phyloP scores from a whole-genome alignment of 192 early-diverging fungal species.

The Entomortierella parvispora region DNA sequence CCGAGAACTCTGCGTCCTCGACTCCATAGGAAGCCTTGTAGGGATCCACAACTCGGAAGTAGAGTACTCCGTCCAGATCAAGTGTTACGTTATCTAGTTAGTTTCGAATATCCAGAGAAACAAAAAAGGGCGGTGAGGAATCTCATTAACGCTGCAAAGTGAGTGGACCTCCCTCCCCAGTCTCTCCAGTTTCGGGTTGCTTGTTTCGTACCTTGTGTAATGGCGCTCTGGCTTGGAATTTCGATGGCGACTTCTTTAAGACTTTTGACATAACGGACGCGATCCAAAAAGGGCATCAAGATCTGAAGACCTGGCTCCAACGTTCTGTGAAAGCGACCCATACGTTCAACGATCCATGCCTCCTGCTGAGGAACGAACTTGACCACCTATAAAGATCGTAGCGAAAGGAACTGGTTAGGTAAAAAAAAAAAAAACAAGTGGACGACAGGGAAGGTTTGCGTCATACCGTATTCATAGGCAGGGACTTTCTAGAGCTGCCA shows the following conservation, averaged over 20 bases:
- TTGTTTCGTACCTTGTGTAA: slow-evolving; percentile 78
- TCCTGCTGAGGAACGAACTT: slow-evolving; percentile 99
- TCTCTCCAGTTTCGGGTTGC: not conserved
- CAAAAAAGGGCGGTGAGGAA: too few species aligned
- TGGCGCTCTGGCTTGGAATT: slow-evolving; percentile 89
- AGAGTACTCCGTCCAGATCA: slow-evolving; percentile 95
- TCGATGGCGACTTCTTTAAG: slow-evolving; percentile 96
- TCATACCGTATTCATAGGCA: slow-evolving; percentile 63
- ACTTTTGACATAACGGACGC: slow-evolving; percentile 91
- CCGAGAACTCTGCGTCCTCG: slow-evolving; percentile 93
- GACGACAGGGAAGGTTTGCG: not conserved
- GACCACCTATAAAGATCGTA: slow-evolving; percentile 63
- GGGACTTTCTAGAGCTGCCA: slow-evolving; percentile 33
- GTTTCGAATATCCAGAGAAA: too few species aligned
- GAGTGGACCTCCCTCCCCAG: not conserved
- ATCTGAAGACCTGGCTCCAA: slow-evolving; percentile 93
- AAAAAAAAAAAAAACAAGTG: not conserved
- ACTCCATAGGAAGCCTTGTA: slow-evolving; percentile 96
- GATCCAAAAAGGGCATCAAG: slow-evolving; percentile 88
- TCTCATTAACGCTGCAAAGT: not conserved
- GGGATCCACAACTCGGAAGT: slow-evolving; percentile 92
- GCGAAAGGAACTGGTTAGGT: not conserved
- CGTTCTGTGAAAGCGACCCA: slow-evolving; percentile 88
- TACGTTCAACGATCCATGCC: slow-evolving; percentile 97
- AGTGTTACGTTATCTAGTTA: slow-evolving; percentile 92